Base-by-base conservation (phyloP, 805 yeast species). In the Starmera pachycereana region DNA sequence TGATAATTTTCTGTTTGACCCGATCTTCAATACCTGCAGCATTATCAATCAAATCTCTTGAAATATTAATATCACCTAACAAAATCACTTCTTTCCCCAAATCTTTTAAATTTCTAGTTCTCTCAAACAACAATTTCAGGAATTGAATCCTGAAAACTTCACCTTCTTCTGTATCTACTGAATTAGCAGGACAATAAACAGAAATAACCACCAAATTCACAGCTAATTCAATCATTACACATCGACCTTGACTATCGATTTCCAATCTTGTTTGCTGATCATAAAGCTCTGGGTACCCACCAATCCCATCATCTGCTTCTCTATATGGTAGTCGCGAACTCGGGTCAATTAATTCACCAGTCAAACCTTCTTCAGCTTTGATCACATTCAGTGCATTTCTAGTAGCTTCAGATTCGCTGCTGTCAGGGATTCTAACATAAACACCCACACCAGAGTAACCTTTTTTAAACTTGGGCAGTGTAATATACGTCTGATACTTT, bases 371-470 rank as follows among this genome's bases (percentile, higher is more conserved):
- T 54, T 92, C 97, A 0, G 89, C 96, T 46, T 73, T 76, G 3
- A 72, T 38, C 1, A 87, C 86, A 3, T 68, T 61, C 22, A 88
- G 54, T 3, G 68, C 55, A 14, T 56, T 53, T 39, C 50, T 55
- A 3, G 62, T 40, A 18, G 46, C 35, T 1, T 58, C 53, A 0
- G 71, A 57, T 22, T 80, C 83, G 10, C 57, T 58, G 0, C 58
- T 61, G 1, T 53, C 49, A 1, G 81, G 76, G 3, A 65, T 58
- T 36, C 88, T 62, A 2, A 85, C 69, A 60, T 85, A 90, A 3
- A 90, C 72, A 0, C 89, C 95, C 1, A 90, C 97, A 0, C 98
- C 98, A 41, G 90, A 75, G 56, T 92, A 92, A 0, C 97, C 97
- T 52, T 78, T 83, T 54, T 77, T 83, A 3, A 54, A 42, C 10